Evolutionary conservation across 2,329 filamentous ascomycete species (phyloP), one percentile per base, ranked within the genome.

Genomic region (Teratosphaeria nubilosa): DNA sequence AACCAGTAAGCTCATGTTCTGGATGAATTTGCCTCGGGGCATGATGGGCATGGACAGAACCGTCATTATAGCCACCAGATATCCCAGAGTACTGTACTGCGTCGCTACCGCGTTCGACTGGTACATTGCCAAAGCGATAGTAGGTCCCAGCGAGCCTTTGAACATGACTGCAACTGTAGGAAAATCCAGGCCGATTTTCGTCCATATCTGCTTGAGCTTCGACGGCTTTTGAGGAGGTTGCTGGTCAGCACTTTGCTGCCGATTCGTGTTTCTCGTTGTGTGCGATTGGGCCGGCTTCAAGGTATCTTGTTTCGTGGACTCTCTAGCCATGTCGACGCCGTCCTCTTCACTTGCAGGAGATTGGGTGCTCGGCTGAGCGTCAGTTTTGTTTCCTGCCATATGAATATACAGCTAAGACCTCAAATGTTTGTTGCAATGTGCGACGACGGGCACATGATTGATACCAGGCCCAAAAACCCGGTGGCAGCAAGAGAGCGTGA

Each of bases 21-120:
- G 86, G 9, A 89, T 72, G 66, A 86, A 90, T 64, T 88, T 90
- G 10, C 85, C 86, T 50, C 87, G 77, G 0, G 87, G 86, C 74
- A 89, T 79, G 60, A 89, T 81, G 24, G 80, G 76, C 61, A 89
- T 77, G 0, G 81, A 80, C 3, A 90, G 69, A 30, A 90, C 80
- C 2, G 80, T 80, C 56, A 87, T 78, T 61, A 91, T 83, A 53
- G 83, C 81, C 2, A 87, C 74, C 1, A 90, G 75, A 67, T 90
- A 83, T 14, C 82, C 81, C 9, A 81, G 69, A 0, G 79, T 86
- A 53, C 70, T 71, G 68, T 80, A 90, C 57, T 73, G 77, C 54
- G 64, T 64, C 30, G 80, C 77, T 27, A 85, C 75, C 1, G 69
- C 60, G 14, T 71, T 64, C 0, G 78, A 72, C 66, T 84, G 83